Evolutionary conservation across 768 basidiomycete species (phyloP), one percentile per base, ranked within the genome.

Genomic region (Lentinus tigrinus): DNA sequence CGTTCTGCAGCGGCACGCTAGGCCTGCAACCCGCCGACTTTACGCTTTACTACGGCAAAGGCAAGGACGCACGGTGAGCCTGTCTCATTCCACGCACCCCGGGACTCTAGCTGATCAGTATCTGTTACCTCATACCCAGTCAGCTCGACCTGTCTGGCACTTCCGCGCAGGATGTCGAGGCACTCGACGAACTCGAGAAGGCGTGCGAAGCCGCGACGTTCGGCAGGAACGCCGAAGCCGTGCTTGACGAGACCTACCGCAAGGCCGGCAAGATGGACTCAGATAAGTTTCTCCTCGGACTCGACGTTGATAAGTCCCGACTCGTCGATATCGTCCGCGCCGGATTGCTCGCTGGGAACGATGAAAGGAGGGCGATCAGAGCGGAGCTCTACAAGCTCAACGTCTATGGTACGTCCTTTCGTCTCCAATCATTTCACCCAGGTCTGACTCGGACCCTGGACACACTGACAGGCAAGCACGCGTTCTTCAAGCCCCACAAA

Each of bases 251-350:
- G 38, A 58, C 60, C 0, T 72, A 73, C 44, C 64, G 71, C 21
- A 70, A 69, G 53, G 70, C 70, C 0, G 66, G 68, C n/a, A 69
- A 72, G 52, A 57, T 73, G 55, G 70, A 72, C 26, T 21, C 37
- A 3, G 43, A 13, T 2, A 31, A 62, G 17, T 38, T 55, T 21
- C 17, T 56, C 17, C 28, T 42, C 26, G 26, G 44, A 5, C 53
- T 54, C 40, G 47, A 57, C 38, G 48, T 48, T 9, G 50, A 47
- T 3, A 3, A 9, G 6, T 42, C 46, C 17, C 51, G 51, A 6
- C 49, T 62, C 7, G n/a, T 57, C 28, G 46, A 42, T 10, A 39
- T 23, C 39, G 46, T 60, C 8, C 28, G 31, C 7, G 11, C 31
- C 31, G 31, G 31, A 6, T 31, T 31, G 11, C 31, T 31, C 7